Conservation (phyloP, 2,329 filamentous ascomycete genomes). For the Blastomyces silverae region DNA sequence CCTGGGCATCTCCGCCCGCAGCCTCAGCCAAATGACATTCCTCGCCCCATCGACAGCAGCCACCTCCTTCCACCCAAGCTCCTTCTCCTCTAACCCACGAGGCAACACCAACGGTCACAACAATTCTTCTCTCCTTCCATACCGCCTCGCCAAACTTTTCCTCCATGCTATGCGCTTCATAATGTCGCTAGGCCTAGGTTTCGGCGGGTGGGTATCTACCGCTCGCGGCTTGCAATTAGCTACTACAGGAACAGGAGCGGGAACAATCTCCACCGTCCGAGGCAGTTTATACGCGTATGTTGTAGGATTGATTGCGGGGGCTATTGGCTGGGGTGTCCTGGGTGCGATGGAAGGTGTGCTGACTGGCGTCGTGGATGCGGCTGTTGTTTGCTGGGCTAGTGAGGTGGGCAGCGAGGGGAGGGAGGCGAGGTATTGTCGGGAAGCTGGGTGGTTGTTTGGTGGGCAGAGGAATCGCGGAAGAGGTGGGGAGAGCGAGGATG, state of each 20-base stretch:
- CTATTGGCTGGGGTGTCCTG: slow-evolving; percentile 90
- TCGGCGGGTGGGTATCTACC: slow-evolving; percentile 94
- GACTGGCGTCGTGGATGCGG: slow-evolving; percentile 78
- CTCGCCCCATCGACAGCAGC: slow-evolving; percentile 63
- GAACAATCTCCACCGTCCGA: slow-evolving; percentile 40
- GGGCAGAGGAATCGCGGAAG: slow-evolving; percentile 36
- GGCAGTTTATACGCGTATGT: slow-evolving; percentile 93
- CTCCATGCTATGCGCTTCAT: slow-evolving; percentile 86
- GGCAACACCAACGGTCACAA: slow-evolving; percentile 30
- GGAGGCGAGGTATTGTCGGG: slow-evolving; percentile 74
- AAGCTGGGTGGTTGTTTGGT: slow-evolving; percentile 83
- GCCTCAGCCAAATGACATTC: slow-evolving; percentile 74
- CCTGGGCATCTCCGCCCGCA: slow-evolving; percentile 67
- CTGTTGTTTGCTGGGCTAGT: slow-evolving; percentile 89
- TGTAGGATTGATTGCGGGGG: slow-evolving; percentile 82
- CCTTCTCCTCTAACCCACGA: slow-evolving; percentile 42
- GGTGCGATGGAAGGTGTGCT: slow-evolving; percentile 85
- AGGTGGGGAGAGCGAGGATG: background rate
- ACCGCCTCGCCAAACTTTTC: slow-evolving; percentile 82
- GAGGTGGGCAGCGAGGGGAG: slow-evolving; percentile 62
- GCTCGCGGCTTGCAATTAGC: slow-evolving; percentile 67
- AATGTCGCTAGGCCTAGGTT: slow-evolving; percentile 82
- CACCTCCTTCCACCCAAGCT: slow-evolving; percentile 51
- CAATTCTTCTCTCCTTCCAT: slow-evolving; percentile 62
- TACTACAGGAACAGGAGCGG: slow-evolving; percentile 29